These are phyloP conservation scores for Nicotiana obtusifolia DNA, from an alignment of 257 asterid genomes.

Conservation along the genomic window DNA sequence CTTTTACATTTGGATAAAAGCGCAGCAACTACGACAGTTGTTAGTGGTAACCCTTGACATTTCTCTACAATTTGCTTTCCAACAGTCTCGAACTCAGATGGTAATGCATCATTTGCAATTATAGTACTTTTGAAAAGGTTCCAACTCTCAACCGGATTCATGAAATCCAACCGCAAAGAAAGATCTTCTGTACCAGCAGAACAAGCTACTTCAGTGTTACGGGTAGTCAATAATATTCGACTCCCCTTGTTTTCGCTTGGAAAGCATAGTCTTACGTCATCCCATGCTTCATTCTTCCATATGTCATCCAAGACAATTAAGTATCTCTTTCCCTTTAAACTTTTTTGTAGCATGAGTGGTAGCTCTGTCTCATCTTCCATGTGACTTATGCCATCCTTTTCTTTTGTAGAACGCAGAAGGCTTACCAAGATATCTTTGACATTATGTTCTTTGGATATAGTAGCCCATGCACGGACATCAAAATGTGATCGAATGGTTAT, in stretches of 20 bases:
- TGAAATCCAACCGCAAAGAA: not conserved
- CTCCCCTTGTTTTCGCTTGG: constrained; percentile 16
- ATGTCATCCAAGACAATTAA: constrained; percentile 20
- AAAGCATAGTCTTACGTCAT: not conserved
- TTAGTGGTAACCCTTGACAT: constrained; percentile 13
- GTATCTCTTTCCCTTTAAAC: not conserved
- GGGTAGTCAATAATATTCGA: constrained; percentile 12
- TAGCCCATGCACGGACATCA: constrained; percentile 3
- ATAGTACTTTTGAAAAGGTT: not conserved
- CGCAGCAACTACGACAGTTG: not conserved
- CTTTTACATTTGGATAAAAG: not conserved
- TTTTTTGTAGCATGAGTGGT: not conserved
- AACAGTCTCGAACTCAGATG: not conserved
- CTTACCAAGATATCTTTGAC: not conserved
- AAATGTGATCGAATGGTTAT: not conserved
- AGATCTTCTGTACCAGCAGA: not conserved
- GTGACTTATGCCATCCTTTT: not conserved
- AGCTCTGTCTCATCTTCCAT: not conserved
- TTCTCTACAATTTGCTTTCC: constrained; percentile 9
- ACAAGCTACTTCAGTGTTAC: not conserved
- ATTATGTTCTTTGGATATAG: not conserved
- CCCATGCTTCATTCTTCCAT: not conserved
- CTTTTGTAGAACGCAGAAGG: not conserved
- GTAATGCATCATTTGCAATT: not conserved
- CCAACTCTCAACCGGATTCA: constrained; percentile 12